These are phyloP conservation scores for Tetrapisispora arboricola DNA, from an alignment of 805 yeast genomes.

Conservation along the genomic window DNA sequence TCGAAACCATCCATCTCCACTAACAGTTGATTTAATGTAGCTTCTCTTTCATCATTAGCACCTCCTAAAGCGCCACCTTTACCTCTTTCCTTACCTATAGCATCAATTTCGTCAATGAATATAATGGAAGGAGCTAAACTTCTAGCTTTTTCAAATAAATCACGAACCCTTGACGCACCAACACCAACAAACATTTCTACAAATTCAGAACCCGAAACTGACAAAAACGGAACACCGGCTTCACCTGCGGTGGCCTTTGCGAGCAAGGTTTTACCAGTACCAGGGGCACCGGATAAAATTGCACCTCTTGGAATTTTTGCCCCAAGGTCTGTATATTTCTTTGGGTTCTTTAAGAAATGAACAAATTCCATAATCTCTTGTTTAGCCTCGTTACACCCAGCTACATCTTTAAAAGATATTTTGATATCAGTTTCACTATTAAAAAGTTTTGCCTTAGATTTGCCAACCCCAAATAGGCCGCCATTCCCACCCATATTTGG, in stretches of 20 bases:
- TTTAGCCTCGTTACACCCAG: constrained; percentile 95
- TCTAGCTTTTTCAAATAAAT: constrained; percentile 83
- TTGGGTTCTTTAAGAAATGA: constrained; percentile 80
- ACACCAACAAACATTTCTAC: constrained; percentile 99
- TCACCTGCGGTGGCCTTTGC: constrained; percentile 99
- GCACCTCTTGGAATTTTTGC: constrained; percentile 99
- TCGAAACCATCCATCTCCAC: constrained; percentile 99
- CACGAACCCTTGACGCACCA: constrained; percentile 97
- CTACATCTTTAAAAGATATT: constrained; percentile 86
- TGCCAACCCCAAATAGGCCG: constrained; percentile 83
- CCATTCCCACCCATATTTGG: constrained; percentile 42
- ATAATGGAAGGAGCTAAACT: constrained; percentile 90
- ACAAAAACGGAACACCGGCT: constrained; percentile 93
- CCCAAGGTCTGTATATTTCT: constrained; percentile 82
- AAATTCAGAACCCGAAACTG: constrained; percentile 95
- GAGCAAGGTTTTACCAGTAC: constrained; percentile 94
- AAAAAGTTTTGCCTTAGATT: constrained; percentile 82
- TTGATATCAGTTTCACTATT: constrained; percentile 87
- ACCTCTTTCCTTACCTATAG: constrained; percentile 92
- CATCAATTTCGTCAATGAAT: constrained; percentile 98
- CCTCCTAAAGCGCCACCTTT: constrained; percentile 64
- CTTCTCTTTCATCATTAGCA: constrained; percentile 93
- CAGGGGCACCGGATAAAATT: constrained; percentile 94
- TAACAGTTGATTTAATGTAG: constrained; percentile 86
- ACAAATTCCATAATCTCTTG: constrained; percentile 98